Percentiles rank a stretch among this genome's conserved stretches.
Evolutionary conservation across 805 yeast species (phyloP).

Genomic region (Ogataea dorogensis): DNA sequence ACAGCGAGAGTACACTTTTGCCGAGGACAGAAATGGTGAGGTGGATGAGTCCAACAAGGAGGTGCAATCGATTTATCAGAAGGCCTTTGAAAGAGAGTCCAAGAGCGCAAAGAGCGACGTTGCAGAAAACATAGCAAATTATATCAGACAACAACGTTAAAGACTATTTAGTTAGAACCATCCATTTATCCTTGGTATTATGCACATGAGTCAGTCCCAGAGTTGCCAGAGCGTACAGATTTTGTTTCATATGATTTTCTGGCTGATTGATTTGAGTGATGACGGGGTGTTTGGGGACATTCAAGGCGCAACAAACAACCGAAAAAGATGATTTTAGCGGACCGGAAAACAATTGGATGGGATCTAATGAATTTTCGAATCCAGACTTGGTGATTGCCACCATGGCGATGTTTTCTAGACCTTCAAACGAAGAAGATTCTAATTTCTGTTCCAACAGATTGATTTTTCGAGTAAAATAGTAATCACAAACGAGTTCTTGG

Average conservation of each 20-base stretch:
- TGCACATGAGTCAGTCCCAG: slow-evolving; percentile 27
- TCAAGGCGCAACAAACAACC: slow-evolving; percentile 21
- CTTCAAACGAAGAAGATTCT: slow-evolving; percentile 1
- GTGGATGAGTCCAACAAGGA: slow-evolving; percentile 48
- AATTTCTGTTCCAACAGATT: slow-evolving; percentile 9
- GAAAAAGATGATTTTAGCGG: slow-evolving; percentile 11
- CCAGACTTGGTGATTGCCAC: slow-evolving; percentile 21
- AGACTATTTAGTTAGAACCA: slow-evolving; percentile 17
- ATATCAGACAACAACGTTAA: slow-evolving; percentile 40
- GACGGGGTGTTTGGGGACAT: slow-evolving; percentile 26
- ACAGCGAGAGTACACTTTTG: slow-evolving; percentile 69
- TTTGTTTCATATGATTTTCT: slow-evolving; percentile 14
- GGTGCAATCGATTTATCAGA: slow-evolving; percentile 68
- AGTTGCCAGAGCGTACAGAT: slow-evolving; percentile 25
- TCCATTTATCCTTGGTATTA: slow-evolving; percentile 19
- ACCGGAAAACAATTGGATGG: slow-evolving; percentile 12
- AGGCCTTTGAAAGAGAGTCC: slow-evolving; percentile 63
- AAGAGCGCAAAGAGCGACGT: slow-evolving; percentile 62
- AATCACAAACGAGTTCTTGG: slow-evolving; percentile 20
- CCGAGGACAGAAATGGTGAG: slow-evolving; percentile 62
- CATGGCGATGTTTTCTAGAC: slow-evolving; percentile 7
- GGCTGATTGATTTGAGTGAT: slow-evolving; percentile 15
- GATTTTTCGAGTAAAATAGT: slow-evolving; percentile 15
- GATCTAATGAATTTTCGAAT: slow-evolving; percentile 8
- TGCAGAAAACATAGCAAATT: slow-evolving; percentile 70